Conservation (phyloP, 768 basidiomycete species). For the Boletus sp. region DNA sequence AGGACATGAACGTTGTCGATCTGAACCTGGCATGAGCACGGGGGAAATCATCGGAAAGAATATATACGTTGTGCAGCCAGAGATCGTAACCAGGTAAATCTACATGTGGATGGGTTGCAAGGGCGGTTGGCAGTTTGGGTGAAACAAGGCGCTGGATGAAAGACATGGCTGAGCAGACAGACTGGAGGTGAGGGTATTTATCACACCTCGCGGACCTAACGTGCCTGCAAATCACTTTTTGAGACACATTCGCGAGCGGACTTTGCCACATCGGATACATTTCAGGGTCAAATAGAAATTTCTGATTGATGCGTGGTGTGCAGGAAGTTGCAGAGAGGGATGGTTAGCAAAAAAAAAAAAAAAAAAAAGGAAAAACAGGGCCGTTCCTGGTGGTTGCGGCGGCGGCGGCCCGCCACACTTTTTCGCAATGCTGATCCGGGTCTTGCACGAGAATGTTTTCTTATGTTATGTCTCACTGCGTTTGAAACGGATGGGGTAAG, state of each 20-base stretch:
- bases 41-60: neutral
- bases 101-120: conserved; percentile 6
- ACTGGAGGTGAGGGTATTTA: neutral
- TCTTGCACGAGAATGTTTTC: neutral
- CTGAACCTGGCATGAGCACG: conserved; percentile 1
- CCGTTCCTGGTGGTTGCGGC: no score
- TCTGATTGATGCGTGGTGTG: neutral
- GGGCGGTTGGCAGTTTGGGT: conserved; percentile 16
- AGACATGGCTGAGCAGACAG: conserved; percentile 9
- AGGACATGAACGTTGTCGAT: conserved; percentile 22
- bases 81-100: conserved; percentile 24
- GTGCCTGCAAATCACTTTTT: neutral
- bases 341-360: no score
- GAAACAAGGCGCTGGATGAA: conserved; percentile 14
- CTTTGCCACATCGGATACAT: neutral
- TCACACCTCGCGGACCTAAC: neutral
- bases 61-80: conserved; percentile 17
- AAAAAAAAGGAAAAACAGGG: no score
- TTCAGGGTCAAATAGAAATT: neutral
- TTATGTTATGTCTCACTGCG: neutral
- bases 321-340: neutral
- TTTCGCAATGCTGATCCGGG: no score
- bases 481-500: neutral
- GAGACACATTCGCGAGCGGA: neutral
- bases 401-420: no score